phyloP scores from a whole-genome alignment of 805 yeast species.

The Monosporozyma unispora region DNA sequence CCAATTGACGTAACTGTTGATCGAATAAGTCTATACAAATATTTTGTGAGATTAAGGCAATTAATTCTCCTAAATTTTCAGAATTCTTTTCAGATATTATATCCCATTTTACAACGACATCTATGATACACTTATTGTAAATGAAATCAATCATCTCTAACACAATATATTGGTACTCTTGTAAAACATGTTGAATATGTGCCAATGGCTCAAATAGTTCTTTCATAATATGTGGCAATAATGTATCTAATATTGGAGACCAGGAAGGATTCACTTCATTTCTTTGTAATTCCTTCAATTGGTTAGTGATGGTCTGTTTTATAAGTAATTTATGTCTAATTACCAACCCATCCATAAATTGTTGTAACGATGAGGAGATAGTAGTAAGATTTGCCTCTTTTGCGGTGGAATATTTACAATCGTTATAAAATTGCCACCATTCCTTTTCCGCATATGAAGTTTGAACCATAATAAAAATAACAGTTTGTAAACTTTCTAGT shows the following conservation, averaged over 20 bases:
- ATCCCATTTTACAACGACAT: constrained; percentile 22
- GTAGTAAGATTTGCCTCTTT: constrained; percentile 8
- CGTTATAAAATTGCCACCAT: constrained; percentile 26
- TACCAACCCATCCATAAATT: not conserved
- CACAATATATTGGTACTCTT: constrained; percentile 8
- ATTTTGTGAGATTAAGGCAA: constrained; percentile 15
- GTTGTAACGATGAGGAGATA: constrained; percentile 18
- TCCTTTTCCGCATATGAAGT: constrained; percentile 11
- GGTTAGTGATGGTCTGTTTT: constrained; percentile 8
- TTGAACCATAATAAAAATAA: constrained; percentile 19
- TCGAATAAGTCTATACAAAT: constrained; percentile 10
- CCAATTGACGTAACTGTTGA: not conserved
- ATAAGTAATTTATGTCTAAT: not conserved
- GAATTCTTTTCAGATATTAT: constrained; percentile 28
- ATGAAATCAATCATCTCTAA: constrained; percentile 14
- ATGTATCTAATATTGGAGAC: constrained; percentile 12
- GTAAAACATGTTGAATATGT: constrained; percentile 4
- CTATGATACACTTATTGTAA: constrained; percentile 16
- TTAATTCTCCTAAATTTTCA: constrained; percentile 22
- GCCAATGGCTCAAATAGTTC: constrained; percentile 15
- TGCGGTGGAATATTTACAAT: constrained; percentile 13
- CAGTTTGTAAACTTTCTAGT: constrained; percentile 22
- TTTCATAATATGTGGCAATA: constrained; percentile 17
- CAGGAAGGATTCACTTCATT: constrained; percentile 21
- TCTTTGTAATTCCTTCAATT: constrained; percentile 14